phyloP scores from a whole-genome alignment of 2,329 filamentous ascomycete genomes.

The Fusarium setosum region DNA sequence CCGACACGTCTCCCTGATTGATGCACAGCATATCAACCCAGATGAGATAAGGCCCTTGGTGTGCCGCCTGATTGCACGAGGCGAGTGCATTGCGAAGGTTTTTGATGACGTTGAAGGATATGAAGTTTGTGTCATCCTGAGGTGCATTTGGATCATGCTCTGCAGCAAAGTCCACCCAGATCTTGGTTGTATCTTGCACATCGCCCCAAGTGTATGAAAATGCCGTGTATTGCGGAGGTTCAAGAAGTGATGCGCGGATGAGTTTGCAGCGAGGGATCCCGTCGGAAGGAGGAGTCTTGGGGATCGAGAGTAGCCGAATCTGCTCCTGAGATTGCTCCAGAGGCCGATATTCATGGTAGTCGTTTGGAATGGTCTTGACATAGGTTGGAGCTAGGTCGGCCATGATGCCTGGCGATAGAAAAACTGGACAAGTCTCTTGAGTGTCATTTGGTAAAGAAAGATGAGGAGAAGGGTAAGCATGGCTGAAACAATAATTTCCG shows the following conservation, averaged over 20 bases:
- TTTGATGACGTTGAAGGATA: background rate
- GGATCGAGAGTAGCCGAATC: background rate
- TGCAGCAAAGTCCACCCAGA: background rate
- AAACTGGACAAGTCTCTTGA: too few species aligned
- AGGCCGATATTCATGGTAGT: background rate
- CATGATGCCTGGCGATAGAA: background rate
- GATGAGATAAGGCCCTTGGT: background rate
- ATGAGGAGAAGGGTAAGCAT: too few species aligned
- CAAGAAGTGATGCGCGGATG: background rate
- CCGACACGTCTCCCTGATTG: background rate
- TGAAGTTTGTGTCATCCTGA: background rate
- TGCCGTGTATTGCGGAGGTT: background rate
- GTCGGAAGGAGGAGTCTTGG: background rate
- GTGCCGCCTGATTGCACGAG: background rate
- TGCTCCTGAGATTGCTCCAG: background rate
- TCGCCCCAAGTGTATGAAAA: background rate
- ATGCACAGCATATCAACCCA: background rate
- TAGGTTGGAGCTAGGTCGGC: background rate
- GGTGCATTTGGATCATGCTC: background rate
- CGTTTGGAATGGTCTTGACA: background rate
- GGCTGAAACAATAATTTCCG: too few species aligned
- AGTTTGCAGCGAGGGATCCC: background rate
- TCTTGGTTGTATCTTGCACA: background rate
- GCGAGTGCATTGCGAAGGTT: background rate
- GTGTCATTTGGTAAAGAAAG: too few species aligned